phyloP scores from a whole-genome alignment of 1,284 basidiomycete genomes.

The Ganoderma meredithae region DNA sequence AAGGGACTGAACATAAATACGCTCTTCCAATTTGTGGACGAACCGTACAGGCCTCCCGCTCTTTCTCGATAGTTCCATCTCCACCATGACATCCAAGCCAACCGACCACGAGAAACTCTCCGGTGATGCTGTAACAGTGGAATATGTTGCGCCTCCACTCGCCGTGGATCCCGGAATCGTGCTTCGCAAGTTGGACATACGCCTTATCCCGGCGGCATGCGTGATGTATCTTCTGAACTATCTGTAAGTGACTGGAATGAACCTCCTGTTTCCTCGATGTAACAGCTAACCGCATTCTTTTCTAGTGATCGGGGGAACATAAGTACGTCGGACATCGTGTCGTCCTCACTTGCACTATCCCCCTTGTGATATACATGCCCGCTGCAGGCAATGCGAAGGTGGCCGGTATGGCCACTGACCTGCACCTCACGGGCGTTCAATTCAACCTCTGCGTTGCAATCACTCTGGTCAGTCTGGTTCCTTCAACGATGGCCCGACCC shows the following conservation, averaged over 20 bases:
- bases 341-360: neutral
- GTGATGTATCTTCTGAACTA: slow-evolving; percentile 43
- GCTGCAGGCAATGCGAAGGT: slow-evolving; percentile 32
- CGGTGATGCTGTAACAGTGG: neutral
- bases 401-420: slow-evolving; percentile 23
- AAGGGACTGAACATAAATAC: neutral
- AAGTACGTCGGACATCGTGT: slow-evolving; percentile 54
- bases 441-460: slow-evolving; percentile 31
- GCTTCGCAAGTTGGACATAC: slow-evolving; percentile 35
- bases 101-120: neutral
- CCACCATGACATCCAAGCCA: neutral
- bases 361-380: slow-evolving; percentile 37
- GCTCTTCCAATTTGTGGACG: too few relatives aligned
- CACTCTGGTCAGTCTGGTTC: slow-evolving; percentile 19
- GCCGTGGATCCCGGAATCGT: slow-evolving; percentile 11
- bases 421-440: slow-evolving; percentile 28
- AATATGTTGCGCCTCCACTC: neutral
- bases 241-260: slow-evolving; percentile 17
- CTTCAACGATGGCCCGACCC: neutral
- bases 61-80: neutral
- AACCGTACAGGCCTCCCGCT: neutral
- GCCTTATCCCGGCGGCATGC: slow-evolving; percentile 11
- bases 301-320: slow-evolving; percentile 71
- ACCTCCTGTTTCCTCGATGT: too few relatives aligned
- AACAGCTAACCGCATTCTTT: slow-evolving; percentile 45